Evolutionary conservation across 2,329 filamentous ascomycete genomes (phyloP), one percentile per base, ranked within the genome.

Genomic region (Colletotrichum australisinense): DNA sequence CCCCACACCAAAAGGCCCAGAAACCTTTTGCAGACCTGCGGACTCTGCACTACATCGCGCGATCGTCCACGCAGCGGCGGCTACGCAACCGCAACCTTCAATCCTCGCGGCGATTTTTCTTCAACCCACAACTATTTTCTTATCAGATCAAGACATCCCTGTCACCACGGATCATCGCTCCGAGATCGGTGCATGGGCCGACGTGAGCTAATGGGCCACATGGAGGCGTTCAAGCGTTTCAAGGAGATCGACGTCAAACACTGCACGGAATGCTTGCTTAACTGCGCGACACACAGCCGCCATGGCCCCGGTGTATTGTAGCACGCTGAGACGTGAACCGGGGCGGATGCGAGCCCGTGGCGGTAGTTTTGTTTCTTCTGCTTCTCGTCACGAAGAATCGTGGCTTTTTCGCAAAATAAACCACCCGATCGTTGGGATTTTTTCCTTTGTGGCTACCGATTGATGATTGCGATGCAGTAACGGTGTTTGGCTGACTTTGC

Each of bases 231-330:
- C 49, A 55, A 38, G 62, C 67, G 71, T 73, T 73, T 73, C 71
- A 73, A 73, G 67, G 71, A 49, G 71, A 73, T 62, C 56, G 67
- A 71, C 67, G 57, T 73, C 71, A 73, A 73, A 73, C 71, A 52
- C 67, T 35, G 71, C 67, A 73, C 71, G 38, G 67, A n/a, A 73
- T 65, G 49, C 56, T 57, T 32, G 46, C 56, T 58, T 14, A 28
- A 19, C 67, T 70, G 28, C 70, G 32, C 59, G 53, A 60, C 58
- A 64, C 62, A 35, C 30, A 28, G 55, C 67, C 56, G 53, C 67
- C 28, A 5, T 46, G 24, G 42, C 42, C 38, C 71, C 62, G 62
- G 60, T 32, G 60, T 60, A 57, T 60, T 30, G 42, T 60, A 64
- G 58, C 59, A 72, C 49, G 52, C 66, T 71, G 71, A 73, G 67